Percentiles rank a stretch among this genome's conserved stretches.
phyloP scores from a whole-genome alignment of 148 eudicot genomes.

The Fallopia convolvulus region DNA sequence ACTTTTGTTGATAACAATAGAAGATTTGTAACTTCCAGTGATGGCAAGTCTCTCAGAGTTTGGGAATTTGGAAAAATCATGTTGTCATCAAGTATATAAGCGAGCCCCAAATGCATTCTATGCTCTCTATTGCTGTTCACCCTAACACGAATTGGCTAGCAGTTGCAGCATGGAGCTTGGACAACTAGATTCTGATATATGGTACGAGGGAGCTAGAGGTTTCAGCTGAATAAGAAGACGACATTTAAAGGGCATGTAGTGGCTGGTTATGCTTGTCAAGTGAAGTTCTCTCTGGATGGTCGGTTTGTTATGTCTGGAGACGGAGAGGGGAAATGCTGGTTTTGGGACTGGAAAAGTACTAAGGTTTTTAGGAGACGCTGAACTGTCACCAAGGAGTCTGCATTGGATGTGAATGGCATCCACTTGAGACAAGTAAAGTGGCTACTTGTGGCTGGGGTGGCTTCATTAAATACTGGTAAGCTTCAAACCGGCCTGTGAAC shows the following conservation, averaged over 20 bases:
- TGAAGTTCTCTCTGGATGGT: slow-evolving; percentile 93
- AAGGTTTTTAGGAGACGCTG: slow-evolving; percentile 81
- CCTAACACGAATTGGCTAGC: slow-evolving; percentile 85
- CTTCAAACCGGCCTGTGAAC: not conserved
- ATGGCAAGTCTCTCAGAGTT: slow-evolving; percentile 90
- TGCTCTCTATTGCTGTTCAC: slow-evolving; percentile 83
- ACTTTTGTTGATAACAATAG: slow-evolving; percentile 94
- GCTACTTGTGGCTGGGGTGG: slow-evolving; percentile 99
- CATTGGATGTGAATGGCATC: slow-evolving; percentile 94
- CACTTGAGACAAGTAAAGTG: slow-evolving; percentile 87
- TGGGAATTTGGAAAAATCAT: slow-evolving; percentile 96
- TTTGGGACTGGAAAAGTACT: slow-evolving; percentile 96
- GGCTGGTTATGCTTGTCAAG: slow-evolving; percentile 99
- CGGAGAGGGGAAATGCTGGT: slow-evolving; percentile 96
- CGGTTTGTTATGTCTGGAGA: slow-evolving; percentile 95
- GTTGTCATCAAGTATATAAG: slow-evolving; percentile 97
- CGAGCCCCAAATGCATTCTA: slow-evolving; percentile 98
- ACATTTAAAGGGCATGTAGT: slow-evolving; percentile 87
- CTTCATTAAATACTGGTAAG: slow-evolving; percentile 87
- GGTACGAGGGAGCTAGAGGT: slow-evolving; percentile 83
- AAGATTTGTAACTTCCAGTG: slow-evolving; percentile 91
- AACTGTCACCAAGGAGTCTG: slow-evolving; percentile 90
- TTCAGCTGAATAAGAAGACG: slow-evolving; percentile 95
- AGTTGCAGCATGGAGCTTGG: slow-evolving; percentile 98
- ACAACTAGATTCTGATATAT: slow-evolving; percentile 90